Evolutionary conservation across 495 filamentous ascomycete species (phyloP), one percentile per base, ranked within the genome.

Genomic region (Podospora pseudopauciseta): DNA sequence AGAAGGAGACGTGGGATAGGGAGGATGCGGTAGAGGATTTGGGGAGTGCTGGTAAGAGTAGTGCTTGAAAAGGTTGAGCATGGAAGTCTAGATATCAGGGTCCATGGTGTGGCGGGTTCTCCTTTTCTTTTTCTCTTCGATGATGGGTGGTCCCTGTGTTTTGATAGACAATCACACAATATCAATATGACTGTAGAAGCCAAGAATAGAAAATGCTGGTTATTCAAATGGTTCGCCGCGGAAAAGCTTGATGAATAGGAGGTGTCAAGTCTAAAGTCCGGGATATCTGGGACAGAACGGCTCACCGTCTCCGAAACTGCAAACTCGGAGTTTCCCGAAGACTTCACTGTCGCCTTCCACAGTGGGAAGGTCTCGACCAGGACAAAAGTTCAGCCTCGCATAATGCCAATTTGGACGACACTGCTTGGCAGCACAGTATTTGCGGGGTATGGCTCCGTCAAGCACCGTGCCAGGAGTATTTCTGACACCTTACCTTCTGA

Each of bases 1-100:
- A 96, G 80, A 81, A 84, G 68, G 84, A 82, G 65, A 94, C 86
- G 63, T 96, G 93, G 93, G 86, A 95, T 80, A 78, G 86, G 65
- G 73, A 76, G 20, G 89, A 86, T 78, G 90, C 91, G 5, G 84
- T 88, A 39, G 91, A 93, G 75, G 90, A 93, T 77, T 73, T 87
- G 55, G 91, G 91, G 5, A 84, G 81, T 67, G 83, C 82, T 18
- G 61, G 6, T 9, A 65, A 71, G 65, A 66, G 61, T 2, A 67
- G 68, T n/a, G 55, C 63, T n/a, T 72, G 63, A 70, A 32, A 32
- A 7, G 30, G 5, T 18, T 18, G 23, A 58, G 55, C 15, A n/a
- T 57, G 54, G 54, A 11, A 11, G 39, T 49, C 13, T 1, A 16
- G 13, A 49, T 49, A 49, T 13, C 39, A 49, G 39, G 39, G 39